Conservation (phyloP, 441 rosid genomes). For the Breynia disticha region DNA sequence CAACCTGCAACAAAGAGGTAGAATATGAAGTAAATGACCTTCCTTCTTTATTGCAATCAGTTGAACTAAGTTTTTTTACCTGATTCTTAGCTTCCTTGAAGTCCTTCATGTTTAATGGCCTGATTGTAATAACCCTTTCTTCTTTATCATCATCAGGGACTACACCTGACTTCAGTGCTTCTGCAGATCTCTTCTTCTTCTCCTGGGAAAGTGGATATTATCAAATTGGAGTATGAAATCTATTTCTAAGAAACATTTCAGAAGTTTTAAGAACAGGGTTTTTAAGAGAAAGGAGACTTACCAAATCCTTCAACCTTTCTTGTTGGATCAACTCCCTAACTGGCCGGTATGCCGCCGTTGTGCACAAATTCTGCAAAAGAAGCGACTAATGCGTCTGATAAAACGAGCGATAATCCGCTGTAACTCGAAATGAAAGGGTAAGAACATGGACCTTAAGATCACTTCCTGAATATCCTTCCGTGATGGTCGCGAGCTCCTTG, state of each 20-base stretch:
- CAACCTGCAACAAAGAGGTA: slow-evolving; percentile 35
- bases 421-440: neutral
- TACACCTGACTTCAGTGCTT: slow-evolving; percentile 10
- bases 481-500: slow-evolving; percentile 55
- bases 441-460: slow-evolving; percentile 47
- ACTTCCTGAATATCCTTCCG: slow-evolving; percentile 69
- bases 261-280: neutral
- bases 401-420: neutral
- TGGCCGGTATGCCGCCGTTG: slow-evolving; percentile 70
- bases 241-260: too few relatives aligned
- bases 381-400: slow-evolving; percentile 9
- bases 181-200: slow-evolving; percentile 36
- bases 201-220: slow-evolving; percentile 22
- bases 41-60: too few relatives aligned
- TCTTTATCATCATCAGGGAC: slow-evolving; percentile 9
- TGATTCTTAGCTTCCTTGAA: slow-evolving; percentile 68
- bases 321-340: slow-evolving; percentile 70
- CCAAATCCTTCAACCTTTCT: slow-evolving; percentile 60
- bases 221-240: too few relatives aligned
- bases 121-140: slow-evolving; percentile 45
- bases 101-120: slow-evolving; percentile 60
- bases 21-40: too few relatives aligned
- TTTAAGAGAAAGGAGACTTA: slow-evolving; percentile 11
- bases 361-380: slow-evolving; percentile 52
- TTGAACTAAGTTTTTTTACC: slow-evolving; percentile 21